These are phyloP conservation scores for Sinapis alba DNA, from an alignment of 441 rosid species.

Conservation along the genomic window DNA sequence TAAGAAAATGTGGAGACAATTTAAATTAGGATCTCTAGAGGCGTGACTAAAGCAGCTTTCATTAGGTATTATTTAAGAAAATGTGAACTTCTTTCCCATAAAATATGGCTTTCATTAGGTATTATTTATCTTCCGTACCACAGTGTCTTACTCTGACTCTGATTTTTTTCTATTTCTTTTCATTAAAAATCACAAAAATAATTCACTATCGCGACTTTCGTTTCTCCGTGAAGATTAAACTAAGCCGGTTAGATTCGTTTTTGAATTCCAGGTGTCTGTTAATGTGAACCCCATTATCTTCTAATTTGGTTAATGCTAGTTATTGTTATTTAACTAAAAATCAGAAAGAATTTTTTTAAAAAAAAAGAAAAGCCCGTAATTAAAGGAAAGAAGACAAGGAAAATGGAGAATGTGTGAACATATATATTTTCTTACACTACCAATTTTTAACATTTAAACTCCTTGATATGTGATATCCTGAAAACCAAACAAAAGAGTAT, in stretches of 20 bases:
- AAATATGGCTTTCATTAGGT: conserved; percentile 36
- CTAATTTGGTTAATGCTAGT: conserved; percentile 15
- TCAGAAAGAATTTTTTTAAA: neutral
- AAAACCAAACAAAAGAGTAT: neutral
- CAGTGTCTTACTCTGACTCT: conserved; percentile 44
- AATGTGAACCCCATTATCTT: conserved; percentile 42
- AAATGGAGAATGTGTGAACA: conserved; percentile 30
- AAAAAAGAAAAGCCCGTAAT: neutral
- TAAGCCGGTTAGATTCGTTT: conserved; percentile 39
- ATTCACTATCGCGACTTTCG: conserved; percentile 29
- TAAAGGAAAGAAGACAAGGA: conserved; percentile 15
- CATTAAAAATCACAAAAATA: conserved; percentile 7
- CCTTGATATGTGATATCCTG: conserved; percentile 3
- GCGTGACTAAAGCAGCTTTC: conserved; percentile 44
- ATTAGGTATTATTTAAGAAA: conserved; percentile 24
- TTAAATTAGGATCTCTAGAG: conserved; percentile 24
- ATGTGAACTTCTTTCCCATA: conserved; percentile 40
- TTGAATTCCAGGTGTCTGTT: conserved; percentile 31
- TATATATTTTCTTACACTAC: neutral
- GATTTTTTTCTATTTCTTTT: conserved; percentile 20
- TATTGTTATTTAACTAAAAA: conserved; percentile 12
- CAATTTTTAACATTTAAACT: neutral
- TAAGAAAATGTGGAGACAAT: neutral
- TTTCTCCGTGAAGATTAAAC: conserved; percentile 16
- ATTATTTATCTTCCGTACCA: conserved; percentile 38